Base-by-base conservation (phyloP, 2,329 filamentous ascomycete genomes). In the Clonostachys rosea region DNA sequence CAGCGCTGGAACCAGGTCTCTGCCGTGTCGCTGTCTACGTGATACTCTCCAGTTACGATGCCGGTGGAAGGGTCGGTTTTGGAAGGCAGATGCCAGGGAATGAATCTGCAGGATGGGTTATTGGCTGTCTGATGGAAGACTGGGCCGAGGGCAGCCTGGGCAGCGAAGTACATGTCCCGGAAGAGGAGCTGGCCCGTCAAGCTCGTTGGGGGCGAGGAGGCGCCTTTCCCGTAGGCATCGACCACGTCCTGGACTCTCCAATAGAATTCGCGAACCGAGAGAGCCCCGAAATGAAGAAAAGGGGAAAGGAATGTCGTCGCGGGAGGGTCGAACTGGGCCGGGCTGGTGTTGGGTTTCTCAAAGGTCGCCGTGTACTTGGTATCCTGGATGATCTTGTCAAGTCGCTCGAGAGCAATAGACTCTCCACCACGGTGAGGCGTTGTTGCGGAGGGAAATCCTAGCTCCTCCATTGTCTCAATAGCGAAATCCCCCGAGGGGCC, bases 141-240 rank as follows among this genome's bases (percentile, higher is more conserved):
- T 34, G 76, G 71, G 0, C 87, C 87, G 2, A 90, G 67, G 0
- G 79, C 75, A 1, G 86, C 85, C 59, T 91, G 86, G 0, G 87
- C 86, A 13, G 79, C 86, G 55, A 91, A 91, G 64, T 91, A 91
- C 87, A 91, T 91, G 59, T 91, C 87, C 14, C 87, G 76, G 62
- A 91, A 91, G 11, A 90, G 70, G 2, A 91, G 65, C 55, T 91
- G 87, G 4, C 87, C 87, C 0, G 77, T 83, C 14, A 91, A 63
- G 50, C 81, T 87, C n/a, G 80, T 81, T 0, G 87, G 87, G 1
- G 84, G 81, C 24, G 71, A 68, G 8, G 81, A 84, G 4, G 78
- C 78, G 3, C 72, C 73, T 34, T 73, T 72, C 34, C 77, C 76
- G 55, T 80, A 81, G 11, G 69, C 67, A 5, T 77, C 67, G 3